These are phyloP conservation scores for Diaporthe aspalathi DNA, from an alignment of 2,329 filamentous ascomycete genomes.

Conservation along the genomic window DNA sequence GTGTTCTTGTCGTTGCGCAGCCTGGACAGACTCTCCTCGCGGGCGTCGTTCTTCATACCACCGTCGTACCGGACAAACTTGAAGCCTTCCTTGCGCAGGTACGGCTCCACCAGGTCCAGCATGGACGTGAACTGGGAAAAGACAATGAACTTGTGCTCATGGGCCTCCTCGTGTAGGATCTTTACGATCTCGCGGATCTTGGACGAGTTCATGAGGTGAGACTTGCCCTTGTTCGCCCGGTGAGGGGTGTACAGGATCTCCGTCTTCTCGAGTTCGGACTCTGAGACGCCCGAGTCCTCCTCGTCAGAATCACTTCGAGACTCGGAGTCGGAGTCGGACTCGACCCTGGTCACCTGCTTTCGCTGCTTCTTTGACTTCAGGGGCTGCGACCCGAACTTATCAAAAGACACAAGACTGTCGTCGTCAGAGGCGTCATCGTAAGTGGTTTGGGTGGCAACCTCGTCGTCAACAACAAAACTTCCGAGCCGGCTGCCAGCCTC, in stretches of 20 bases:
- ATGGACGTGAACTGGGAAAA: conserved; percentile 99
- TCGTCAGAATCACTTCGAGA: conserved; percentile 23
- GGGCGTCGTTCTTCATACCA: conserved; percentile 91
- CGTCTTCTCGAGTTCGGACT: conserved; percentile 52
- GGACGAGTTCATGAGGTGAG: conserved; percentile 76
- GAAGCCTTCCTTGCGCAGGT: conserved; percentile 79
- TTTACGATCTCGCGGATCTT: conserved; percentile 90
- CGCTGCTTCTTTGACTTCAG: conserved; percentile 48
- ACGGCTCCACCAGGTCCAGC: conserved; percentile 95
- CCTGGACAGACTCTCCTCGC: conserved; percentile 84
- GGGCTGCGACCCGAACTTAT: conserved; percentile 50
- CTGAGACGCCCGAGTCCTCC: conserved; percentile 51
- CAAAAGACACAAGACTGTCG: conserved; percentile 52
- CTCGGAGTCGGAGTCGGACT: conserved; percentile 50
- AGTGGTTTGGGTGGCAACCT: conserved; percentile 45
- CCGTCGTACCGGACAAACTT: conserved; percentile 92
- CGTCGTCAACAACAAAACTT: conserved; percentile 67
- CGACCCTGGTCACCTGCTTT: conserved; percentile 40
- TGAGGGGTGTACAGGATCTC: conserved; percentile 25
- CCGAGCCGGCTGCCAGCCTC: conserved; percentile 65
- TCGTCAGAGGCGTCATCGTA: conserved; percentile 46
- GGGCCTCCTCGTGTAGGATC: conserved; percentile 82
- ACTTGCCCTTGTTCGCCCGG: conserved; percentile 8
- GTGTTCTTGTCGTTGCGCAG: conserved; percentile 81
- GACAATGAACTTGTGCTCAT: conserved; percentile 94